phyloP scores from a whole-genome alignment of 345 rosid species.

The Sonneratia alba region DNA sequence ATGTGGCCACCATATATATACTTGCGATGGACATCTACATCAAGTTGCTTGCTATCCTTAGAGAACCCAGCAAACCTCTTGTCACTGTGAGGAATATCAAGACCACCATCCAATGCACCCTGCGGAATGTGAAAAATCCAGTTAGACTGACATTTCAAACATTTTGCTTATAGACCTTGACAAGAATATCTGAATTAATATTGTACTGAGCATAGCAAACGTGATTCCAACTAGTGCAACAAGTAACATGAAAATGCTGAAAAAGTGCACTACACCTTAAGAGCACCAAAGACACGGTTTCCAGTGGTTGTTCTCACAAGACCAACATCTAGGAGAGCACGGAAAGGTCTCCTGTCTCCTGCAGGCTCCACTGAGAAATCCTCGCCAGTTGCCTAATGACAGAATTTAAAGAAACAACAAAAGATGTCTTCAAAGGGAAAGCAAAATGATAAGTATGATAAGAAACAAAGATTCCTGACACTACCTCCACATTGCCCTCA shows the following conservation, averaged over 20 bases:
- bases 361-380: conserved; percentile 70
- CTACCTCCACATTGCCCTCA: conserved; percentile 65
- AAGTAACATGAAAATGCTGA: too few relatives aligned
- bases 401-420: not conserved
- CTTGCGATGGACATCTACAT: conserved; percentile 68
- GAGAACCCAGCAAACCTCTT: conserved; percentile 78
- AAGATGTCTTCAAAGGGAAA: not conserved
- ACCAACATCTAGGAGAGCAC: conserved; percentile 76
- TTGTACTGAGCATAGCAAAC: too few relatives aligned
- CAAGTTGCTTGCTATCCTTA: conserved; percentile 59
- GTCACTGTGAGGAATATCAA: conserved; percentile 81
- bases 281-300: conserved; percentile 62
- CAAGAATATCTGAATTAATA: too few relatives aligned
- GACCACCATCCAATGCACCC: conserved; percentile 86
- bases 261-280: conserved; percentile 39
- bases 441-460: not conserved
- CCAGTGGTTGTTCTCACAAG: conserved; percentile 63
- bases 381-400: conserved; percentile 70
- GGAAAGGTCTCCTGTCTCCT: conserved; percentile 66
- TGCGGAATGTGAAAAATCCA: not conserved
- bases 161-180: too few relatives aligned
- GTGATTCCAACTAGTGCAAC: too few relatives aligned
- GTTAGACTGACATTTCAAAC: too few relatives aligned
- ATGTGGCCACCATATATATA: conserved; percentile 74
- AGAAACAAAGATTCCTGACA: not conserved